Base-by-base conservation (phyloP, 345 rosid genomes). In the Psidium guajava region DNA sequence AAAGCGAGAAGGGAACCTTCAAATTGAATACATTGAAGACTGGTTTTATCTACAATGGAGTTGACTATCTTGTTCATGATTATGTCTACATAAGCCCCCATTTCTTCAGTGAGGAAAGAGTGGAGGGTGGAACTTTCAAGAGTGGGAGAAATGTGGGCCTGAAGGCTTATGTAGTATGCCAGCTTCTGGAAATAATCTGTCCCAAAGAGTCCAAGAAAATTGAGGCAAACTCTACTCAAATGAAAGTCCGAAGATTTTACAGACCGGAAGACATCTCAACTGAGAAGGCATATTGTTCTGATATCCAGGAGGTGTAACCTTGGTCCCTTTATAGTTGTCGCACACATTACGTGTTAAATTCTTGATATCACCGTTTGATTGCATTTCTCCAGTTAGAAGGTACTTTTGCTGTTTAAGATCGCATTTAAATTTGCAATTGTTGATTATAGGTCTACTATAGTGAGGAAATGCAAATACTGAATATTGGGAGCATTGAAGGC, bases 231-330 rank as follows among this genome's bases (percentile, higher is more conserved):
- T 92, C 93, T 55, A 90, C 90, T 73, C 85, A 86, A 85, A 87
- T 94, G 44, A 88, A 90, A 84, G 89, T 91, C 16, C 86, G 92
- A 84, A 91, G 93, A 85, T 95, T 92, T 88, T 94, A 90, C 82
- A 91, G 96, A 87, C 94, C 97, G 24, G 96, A 92, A 84, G 97
- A 95, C 90, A 85, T 93, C 84, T 93, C 95, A 36, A 28, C 86
- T 24, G 97, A 95, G 88, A 94, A 91, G 88, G 93, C 96, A 13
- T 94, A 94, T 87, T 69, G 87, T 85, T 93, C 93, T 64, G 93
- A 93, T 83, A 90, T 95, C 84, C 92, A 86, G 85, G 97, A 95
- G 88, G 98, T 93, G 87, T 80, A 27, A 50, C 55, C 49, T 47
- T 85, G 42, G 57, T 82, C 57, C 57, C 59, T 6, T 69, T 75